Conservation (phyloP, 1,284 basidiomycete genomes). For the Microbotryomycetes sp. region DNA sequence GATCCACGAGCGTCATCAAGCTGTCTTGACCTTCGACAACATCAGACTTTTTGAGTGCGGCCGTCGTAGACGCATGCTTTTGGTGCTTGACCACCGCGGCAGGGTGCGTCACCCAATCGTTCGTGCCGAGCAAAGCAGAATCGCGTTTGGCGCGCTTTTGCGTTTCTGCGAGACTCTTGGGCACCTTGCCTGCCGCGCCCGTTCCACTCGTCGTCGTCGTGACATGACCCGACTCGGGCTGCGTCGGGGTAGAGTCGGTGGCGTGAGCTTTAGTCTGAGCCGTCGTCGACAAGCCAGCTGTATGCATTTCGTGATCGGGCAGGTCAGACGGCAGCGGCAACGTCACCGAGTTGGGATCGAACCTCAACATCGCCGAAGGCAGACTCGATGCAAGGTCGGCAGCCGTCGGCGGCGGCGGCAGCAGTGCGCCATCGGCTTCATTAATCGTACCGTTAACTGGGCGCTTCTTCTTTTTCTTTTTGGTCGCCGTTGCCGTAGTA, state of each 20-base stretch:
- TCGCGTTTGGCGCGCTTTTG: conserved; percentile 21
- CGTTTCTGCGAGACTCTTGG: conserved; percentile 7
- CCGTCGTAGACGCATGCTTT: not conserved
- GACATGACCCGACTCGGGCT: not conserved
- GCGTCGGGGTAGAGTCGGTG: not conserved
- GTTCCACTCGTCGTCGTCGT: conserved; percentile 9
- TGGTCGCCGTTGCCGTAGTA: not conserved
- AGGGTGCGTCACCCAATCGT: conserved; percentile 19
- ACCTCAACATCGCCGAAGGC: conserved; percentile 4
- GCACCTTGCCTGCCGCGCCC: not conserved
- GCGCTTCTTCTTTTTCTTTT: conserved; percentile 21
- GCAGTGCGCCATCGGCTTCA: not conserved
- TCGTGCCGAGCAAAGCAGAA: conserved; percentile 16
- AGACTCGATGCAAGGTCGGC: conserved; percentile 21
- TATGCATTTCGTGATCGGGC: not conserved
- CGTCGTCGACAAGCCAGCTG: not conserved
- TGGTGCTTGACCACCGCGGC: not conserved
- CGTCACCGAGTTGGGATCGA: not conserved
- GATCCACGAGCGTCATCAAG: conserved; percentile 23
- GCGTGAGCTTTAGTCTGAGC: not conserved
- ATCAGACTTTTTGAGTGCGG: not conserved
- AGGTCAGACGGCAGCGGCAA: not conserved
- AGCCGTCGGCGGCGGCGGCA: conserved; percentile 3
- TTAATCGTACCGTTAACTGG: not conserved
- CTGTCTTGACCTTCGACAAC: conserved; percentile 18